Evolutionary conservation across 1,284 basidiomycete species (phyloP).

Genomic region (Flammula alnicola): DNA sequence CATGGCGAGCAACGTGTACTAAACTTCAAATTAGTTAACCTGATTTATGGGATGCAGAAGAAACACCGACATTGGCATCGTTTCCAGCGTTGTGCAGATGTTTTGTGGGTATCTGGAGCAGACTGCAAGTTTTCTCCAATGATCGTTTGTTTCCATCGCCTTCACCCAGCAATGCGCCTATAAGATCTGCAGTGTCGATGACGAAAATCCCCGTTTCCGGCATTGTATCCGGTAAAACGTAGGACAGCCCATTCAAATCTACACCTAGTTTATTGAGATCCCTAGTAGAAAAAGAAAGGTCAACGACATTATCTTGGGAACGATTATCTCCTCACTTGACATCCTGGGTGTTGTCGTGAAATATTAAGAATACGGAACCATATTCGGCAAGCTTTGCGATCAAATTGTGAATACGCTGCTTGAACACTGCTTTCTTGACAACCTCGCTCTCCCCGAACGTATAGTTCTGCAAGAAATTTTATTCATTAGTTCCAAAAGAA

Average conservation of each 20-base stretch:
- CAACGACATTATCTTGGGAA: neutral
- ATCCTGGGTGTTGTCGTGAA: conserved; percentile 78
- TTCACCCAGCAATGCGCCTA: conserved; percentile 70
- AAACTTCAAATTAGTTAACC: conserved; percentile 2
- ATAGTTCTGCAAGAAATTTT: conserved; percentile 51
- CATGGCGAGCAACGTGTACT: conserved; percentile 72
- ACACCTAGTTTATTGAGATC: conserved; percentile 46
- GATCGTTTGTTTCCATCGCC: conserved; percentile 51
- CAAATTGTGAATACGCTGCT: conserved; percentile 53
- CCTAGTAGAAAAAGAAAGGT: conserved; percentile 13
- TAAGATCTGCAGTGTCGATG: conserved; percentile 76
- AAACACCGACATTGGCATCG: conserved; percentile 70
- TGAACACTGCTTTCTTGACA: conserved; percentile 56
- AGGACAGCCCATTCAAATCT: conserved; percentile 54
- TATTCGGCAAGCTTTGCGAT: conserved; percentile 44
- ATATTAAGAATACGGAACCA: conserved; percentile 78
- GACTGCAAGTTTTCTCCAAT: conserved; percentile 62
- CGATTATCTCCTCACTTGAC: conserved; percentile 55
- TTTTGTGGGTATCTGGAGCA: conserved; percentile 59
- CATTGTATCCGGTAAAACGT: conserved; percentile 57
- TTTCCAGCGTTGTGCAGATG: conserved; percentile 85
- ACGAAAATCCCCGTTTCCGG: conserved; percentile 62
- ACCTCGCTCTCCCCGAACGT: conserved; percentile 65
- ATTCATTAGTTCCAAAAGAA: neutral
- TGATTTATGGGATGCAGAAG: neutral